Conservation (phyloP, 2,329 filamentous ascomycete species). For the Sporothrix sp. region DNA sequence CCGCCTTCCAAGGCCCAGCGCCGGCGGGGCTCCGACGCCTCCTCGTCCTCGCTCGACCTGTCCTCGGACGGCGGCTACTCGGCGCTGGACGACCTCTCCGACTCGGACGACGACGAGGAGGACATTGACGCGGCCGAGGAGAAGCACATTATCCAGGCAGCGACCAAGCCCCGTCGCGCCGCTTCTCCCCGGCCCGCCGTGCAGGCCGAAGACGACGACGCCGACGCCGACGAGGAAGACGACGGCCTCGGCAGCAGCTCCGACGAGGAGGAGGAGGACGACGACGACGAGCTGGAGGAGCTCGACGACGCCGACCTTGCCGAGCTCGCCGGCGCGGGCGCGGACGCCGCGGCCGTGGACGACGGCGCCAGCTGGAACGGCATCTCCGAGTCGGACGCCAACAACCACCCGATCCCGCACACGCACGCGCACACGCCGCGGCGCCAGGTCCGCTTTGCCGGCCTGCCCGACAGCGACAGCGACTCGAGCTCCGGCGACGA, state of each 20-base stretch:
- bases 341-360: conserved; percentile 37
- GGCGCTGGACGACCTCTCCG: conserved; percentile 68
- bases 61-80: conserved; percentile 65
- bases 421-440: too few relatives aligned
- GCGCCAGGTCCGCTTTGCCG: conserved; percentile 66
- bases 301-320: conserved; percentile 27
- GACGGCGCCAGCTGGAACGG: conserved; percentile 37
- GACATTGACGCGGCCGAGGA: conserved; percentile 72
- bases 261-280: conserved; percentile 30
- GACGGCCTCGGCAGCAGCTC: conserved; percentile 32
- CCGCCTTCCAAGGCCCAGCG: conserved; percentile 33
- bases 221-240: conserved; percentile 28
- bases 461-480: conserved; percentile 56
- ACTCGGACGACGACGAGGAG: conserved; percentile 69
- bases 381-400: conserved; percentile 30
- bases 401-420: conserved; percentile 6
- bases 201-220: conserved; percentile 31
- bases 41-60: conserved; percentile 46
- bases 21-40: conserved; percentile 42
- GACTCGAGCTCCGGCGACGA: conserved; percentile 48
- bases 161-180: conserved; percentile 27
- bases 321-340: conserved; percentile 27
- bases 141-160: conserved; percentile 53
- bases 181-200: conserved; percentile 42
- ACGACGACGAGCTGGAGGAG: conserved; percentile 25